Conservation (phyloP, 192 early-diverging fungal species). For the Gorgonomyces haynaldii region DNA sequence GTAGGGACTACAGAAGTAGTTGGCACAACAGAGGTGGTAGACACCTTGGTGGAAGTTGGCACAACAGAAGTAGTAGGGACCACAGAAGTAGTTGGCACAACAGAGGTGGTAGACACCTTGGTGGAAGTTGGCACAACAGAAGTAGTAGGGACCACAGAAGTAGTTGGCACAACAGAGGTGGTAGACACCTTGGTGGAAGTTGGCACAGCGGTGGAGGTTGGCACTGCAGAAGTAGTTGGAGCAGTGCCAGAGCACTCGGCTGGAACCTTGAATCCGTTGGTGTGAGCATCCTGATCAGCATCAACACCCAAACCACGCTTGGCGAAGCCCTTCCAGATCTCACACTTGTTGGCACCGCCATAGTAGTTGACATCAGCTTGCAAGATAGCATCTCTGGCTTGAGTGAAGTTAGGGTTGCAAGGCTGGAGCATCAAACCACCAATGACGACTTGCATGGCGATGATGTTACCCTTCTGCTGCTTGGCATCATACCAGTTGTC, state of each 20-base stretch:
- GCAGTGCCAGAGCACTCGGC: conserved; percentile 4
- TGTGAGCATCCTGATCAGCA: conserved; percentile 12
- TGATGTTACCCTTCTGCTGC: conserved; percentile 31
- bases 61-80: too few relatives aligned
- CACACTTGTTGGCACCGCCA: conserved; percentile 19
- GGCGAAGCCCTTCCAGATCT: conserved; percentile 30
- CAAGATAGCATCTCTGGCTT: conserved; percentile 28
- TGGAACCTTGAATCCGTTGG: conserved; percentile 4
- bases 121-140: too few relatives aligned
- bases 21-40: too few relatives aligned
- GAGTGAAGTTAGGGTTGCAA: conserved; percentile 27
- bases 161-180: too few relatives aligned
- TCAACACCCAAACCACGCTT: conserved; percentile 30
- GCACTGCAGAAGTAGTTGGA: not conserved
- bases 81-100: too few relatives aligned
- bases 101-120: too few relatives aligned
- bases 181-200: not conserved
- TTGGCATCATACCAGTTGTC: conserved; percentile 11
- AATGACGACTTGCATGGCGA: conserved; percentile 40
- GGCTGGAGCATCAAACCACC: conserved; percentile 34
- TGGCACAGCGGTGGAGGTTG: not conserved
- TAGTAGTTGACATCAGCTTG: conserved; percentile 15
- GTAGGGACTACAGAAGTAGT: too few relatives aligned
- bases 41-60: too few relatives aligned
- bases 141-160: too few relatives aligned